Evolutionary conservation across 805 yeast species (phyloP), one percentile per base, ranked within the genome.

Genomic region (Kuraishia borneana): DNA sequence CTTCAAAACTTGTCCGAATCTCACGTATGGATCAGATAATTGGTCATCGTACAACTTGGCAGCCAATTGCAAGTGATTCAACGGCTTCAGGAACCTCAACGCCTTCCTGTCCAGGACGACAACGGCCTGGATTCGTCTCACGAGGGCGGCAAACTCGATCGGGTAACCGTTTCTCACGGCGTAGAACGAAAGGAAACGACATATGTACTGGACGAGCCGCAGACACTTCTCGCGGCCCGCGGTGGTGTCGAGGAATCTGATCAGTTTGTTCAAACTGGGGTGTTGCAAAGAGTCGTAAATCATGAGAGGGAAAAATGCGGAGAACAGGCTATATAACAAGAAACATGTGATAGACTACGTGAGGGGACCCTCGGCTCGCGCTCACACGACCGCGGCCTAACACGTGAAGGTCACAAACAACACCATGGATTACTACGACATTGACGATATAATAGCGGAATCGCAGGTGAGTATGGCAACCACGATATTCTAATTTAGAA

Each of bases 221-320:
- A 83, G 65, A 10, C 77, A 55, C 61, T 87, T 87, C 52, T 87
- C 96, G 45, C 95, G 69, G 38, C 89, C 89, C 27, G 77, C 72
- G 13, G 79, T 64, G 32, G 73, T 57, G 48, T 82, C 85, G 41
- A 81, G 61, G 50, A 76, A 78, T 47, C 63, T 69, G 53, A 81
- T 60, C 26, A 79, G 53, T 44, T 73, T 79, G 37, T 65, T 56
- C 34, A 80, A 54, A 2, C 83, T 63, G 12, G 95, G 95, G 59
- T 82, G 95, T 53, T 76, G 77, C 26, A 82, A 47, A 4, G 81
- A 61, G 51, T 82, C 85, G 40, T 64, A 73, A 42, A 77, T 82
- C 85, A 78, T 78, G n/a, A n/a, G n/a, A n/a, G n/a, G n/a, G n/a
- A n/a, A n/a, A n/a, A n/a, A n/a, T n/a, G n/a, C n/a, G n/a, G n/a